Base-by-base conservation (phyloP, 1,139 yeast species). In the Candida anutae region DNA sequence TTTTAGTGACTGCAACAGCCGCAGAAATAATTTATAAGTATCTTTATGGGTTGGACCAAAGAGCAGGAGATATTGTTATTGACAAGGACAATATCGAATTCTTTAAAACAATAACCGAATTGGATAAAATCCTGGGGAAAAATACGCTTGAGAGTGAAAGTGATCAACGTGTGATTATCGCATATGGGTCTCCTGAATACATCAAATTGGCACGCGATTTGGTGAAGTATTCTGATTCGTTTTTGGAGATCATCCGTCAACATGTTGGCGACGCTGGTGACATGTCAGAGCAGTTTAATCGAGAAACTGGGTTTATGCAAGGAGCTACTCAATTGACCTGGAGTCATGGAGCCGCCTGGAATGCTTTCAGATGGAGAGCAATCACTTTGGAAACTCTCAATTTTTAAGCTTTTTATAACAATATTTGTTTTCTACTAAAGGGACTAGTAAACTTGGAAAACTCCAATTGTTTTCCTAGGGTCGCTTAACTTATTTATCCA, bases 311-410 rank as follows among this genome's bases (percentile, higher is more conserved):
- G 0, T 84, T 53, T 49, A 76, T 85, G 80, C 81, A 77, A 53
- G 98, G 98, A 3, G 97, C 97, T 0, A 56, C 60, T 31, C 73
- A 83, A 41, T 69, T 90, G 45, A 87, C 96, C 5, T 90, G 98
- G 98, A 80, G 94, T 38, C 84, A 84, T 50, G 76, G 88, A 23
- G 72, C 94, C 3, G 73, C 82, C 31, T 79, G 83, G 77, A 69
- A 74, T 39, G 74, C 90, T 3, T 58, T 70, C 30, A 66, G 83
- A 50, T 74, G 83, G 77, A 70, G 88, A 50, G 40, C 43, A 21
- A 62, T 50, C 38, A 63, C 58, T 4, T 27, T 49, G 6, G 30
- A 25, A 11, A 6, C 24, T 13, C 22, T 38, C 15, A 21, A 27
- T 23, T 8, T 10, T 17, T 17, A 32, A 5, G n/a, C n/a, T 21